These are phyloP conservation scores for Thalia dealbata DNA, from an alignment of 176 grass and related monocot species.

Conservation along the genomic window DNA sequence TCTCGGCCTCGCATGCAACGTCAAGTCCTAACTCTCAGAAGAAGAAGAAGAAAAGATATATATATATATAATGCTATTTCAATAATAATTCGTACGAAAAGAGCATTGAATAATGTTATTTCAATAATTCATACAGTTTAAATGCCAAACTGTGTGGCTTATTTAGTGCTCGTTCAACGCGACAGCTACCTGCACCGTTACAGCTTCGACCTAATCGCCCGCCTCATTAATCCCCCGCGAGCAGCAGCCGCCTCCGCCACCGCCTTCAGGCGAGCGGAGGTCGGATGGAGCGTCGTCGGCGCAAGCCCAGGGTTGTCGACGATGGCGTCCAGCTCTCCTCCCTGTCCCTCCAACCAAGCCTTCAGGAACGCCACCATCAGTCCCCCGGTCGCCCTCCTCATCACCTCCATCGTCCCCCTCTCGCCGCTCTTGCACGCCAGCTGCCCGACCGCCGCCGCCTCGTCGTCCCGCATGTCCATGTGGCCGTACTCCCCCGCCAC, in stretches of 20 bases:
- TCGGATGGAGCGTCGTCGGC: background rate
- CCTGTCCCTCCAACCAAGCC: conserved; percentile 27
- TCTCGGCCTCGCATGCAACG: too few species aligned
- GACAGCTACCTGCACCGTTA: background rate
- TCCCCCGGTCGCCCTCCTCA: conserved; percentile 56
- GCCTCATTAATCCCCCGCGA: too few species aligned
- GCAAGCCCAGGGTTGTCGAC: background rate
- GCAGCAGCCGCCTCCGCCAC: too few species aligned
- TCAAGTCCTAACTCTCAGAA: too few species aligned
- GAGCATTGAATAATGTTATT: too few species aligned
- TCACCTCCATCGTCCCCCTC: conserved; percentile 35
- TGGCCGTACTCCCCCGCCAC: conserved; percentile 70
- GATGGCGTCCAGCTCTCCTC: background rate
- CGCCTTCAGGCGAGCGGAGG: background rate
- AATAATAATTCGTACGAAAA: too few species aligned
- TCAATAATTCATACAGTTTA: too few species aligned
- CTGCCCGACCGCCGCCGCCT: conserved; percentile 30
- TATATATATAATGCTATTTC: too few species aligned
- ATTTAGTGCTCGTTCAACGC: too few species aligned
- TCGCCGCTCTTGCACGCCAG: conserved; percentile 23
- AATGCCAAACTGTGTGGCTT: too few species aligned
- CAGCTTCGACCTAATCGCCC: background rate
- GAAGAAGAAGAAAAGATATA: too few species aligned
- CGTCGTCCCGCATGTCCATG: conserved; percentile 76
- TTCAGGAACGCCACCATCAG: conserved; percentile 23